Base-by-base conservation (phyloP, 257 asterid species). In the Leptodermis oblonga region DNA sequence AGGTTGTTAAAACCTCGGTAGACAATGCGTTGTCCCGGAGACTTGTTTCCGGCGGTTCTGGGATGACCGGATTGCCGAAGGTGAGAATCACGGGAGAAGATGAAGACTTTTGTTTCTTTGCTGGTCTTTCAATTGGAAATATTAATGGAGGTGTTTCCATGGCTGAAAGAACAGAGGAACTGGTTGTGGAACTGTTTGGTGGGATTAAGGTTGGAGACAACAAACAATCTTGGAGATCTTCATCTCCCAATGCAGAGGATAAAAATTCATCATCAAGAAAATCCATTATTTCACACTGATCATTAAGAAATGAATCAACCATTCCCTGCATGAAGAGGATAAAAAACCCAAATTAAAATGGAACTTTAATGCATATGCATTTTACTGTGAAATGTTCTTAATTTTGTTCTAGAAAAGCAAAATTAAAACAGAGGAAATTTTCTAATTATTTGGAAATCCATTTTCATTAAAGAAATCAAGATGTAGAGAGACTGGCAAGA, bases 291-390 rank as follows among this genome's bases (percentile, higher is more conserved):
- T 71, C 77, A 51, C 39, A 77, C 36, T 73, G 56, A 56, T 69
- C 78, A 33, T 33, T 34, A 39, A 73, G n/a, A 37, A 55, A 41
- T 28, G 71, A 67, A 58, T 73, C 82, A 22, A 70, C 78, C 75
- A 56, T 69, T 43, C 26, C 73, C 81, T 41, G 65, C 34, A 67
- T 41, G 58, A 10, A 53, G 59, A 2, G n/a, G n/a, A 2, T 22
- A 20, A 60, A 31, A 23, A 7, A 22, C 5, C 15, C 46, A 60
- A 54, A 11, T 25, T 54, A 7, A 48, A 48, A 10, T 41, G 12
- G 5, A n/a, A n/a, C n/a, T n/a, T n/a, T n/a, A n/a, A n/a, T n/a
- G n/a, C n/a, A n/a, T n/a, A n/a, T n/a, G n/a, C 46, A 41, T 41
- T 12, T n/a, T n/a, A n/a, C n/a, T n/a, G n/a, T n/a, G n/a, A n/a